A percentile compares a stretch with the other conserved stretches of the same genome.
Conservation (phyloP, 2,329 filamentous ascomycete genomes). For the Pezicula radicicola region DNA sequence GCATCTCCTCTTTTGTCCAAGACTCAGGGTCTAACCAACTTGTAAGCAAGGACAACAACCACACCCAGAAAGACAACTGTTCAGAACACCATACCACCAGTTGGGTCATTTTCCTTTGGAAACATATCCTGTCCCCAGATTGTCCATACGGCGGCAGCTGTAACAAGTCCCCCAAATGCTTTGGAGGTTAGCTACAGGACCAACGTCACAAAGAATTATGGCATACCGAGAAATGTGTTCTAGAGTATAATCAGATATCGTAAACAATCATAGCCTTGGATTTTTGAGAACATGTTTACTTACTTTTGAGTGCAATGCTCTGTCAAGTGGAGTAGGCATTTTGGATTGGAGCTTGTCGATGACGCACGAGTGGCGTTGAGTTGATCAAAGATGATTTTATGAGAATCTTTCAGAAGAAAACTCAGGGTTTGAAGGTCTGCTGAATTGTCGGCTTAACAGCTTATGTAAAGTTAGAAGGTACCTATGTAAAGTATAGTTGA, state of each 20-base stretch:
- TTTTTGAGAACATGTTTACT: conserved; percentile 13
- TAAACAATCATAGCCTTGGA: neutral
- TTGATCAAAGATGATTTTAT: neutral
- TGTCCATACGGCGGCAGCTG: conserved; percentile 76
- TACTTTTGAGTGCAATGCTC: conserved; percentile 68
- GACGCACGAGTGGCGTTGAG: neutral
- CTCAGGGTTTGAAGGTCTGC: too few relatives aligned
- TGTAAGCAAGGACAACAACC: neutral
- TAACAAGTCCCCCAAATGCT: conserved; percentile 80
- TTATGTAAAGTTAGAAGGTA: too few relatives aligned
- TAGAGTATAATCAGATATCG: conserved; percentile 29
- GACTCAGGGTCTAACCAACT: conserved; percentile 50
- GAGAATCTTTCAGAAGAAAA: too few relatives aligned
- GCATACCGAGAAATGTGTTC: conserved; percentile 67
- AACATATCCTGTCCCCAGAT: conserved; percentile 86
- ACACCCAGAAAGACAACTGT: neutral
- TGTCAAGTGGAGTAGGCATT: conserved; percentile 70
- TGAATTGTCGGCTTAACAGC: too few relatives aligned
- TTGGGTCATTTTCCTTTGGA: conserved; percentile 72
- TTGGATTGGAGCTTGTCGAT: conserved; percentile 20
- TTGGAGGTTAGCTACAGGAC: conserved; percentile 16
- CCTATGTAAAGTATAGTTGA: too few relatives aligned
- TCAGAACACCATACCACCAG: conserved; percentile 52
- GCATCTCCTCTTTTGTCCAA: conserved; percentile 80
- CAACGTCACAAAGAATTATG: neutral